Evolutionary conservation across 2,329 filamentous ascomycete genomes (phyloP).

Genomic region (Biscogniauxia mediterranea): DNA sequence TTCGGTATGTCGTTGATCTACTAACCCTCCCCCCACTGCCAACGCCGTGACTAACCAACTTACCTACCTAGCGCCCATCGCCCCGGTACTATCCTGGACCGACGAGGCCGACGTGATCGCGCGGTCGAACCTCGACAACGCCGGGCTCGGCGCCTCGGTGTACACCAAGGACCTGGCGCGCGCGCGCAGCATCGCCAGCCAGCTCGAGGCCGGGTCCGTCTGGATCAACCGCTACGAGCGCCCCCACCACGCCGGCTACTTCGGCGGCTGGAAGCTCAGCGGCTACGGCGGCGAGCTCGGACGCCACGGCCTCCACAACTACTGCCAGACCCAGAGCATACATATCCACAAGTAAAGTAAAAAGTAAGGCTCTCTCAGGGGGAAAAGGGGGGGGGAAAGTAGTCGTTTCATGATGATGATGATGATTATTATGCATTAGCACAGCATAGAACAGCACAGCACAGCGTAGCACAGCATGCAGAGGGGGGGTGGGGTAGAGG

Average conservation of each 20-base stretch:
- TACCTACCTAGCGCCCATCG: constrained; percentile 48
- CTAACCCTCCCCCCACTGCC: background rate
- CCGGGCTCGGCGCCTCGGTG: constrained; percentile 71
- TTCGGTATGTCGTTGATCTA: constrained; percentile 44
- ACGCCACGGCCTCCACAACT: constrained; percentile 33
- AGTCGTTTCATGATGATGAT: too few species aligned
- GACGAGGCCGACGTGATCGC: constrained; percentile 58
- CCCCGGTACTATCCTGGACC: constrained; percentile 61
- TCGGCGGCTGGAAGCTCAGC: constrained; percentile 35
- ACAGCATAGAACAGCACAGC: too few species aligned
- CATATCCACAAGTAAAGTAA: constrained; percentile 29
- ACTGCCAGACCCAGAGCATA: constrained; percentile 33
- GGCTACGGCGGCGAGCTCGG: constrained; percentile 36
- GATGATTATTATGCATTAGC: too few species aligned
- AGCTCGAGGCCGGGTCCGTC: constrained; percentile 56
- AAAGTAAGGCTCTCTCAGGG: background rate
- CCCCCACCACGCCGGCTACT: constrained; percentile 32
- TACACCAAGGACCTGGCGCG: constrained; percentile 53
- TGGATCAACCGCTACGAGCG: constrained; percentile 53
- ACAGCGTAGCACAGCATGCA: too few species aligned
- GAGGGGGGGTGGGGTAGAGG: too few species aligned
- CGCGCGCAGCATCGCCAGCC: constrained; percentile 50
- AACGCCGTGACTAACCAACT: constrained; percentile 17
- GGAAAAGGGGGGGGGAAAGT: background rate
- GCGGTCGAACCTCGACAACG: constrained; percentile 85